Percentiles rank a stretch among this genome's conserved stretches.
Evolutionary conservation across 805 yeast species (phyloP).

Genomic region (Candida nanaspora): DNA sequence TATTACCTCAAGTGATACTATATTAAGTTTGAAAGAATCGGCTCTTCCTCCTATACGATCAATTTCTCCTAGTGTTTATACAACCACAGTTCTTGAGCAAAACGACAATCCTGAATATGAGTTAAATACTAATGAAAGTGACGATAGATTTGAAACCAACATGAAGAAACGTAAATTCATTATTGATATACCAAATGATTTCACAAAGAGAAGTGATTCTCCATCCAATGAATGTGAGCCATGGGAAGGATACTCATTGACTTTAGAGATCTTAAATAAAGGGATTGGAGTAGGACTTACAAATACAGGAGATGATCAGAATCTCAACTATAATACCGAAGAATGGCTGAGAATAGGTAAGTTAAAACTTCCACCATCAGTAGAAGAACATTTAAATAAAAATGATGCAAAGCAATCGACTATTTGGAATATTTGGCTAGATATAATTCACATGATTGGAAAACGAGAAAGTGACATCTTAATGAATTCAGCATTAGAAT

Average conservation of each 20-base stretch:
- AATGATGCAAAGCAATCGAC: constrained; percentile 11
- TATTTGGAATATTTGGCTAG: constrained; percentile 21
- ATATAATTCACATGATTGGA: constrained; percentile 9
- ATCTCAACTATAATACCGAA: constrained; percentile 20
- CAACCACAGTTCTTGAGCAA: too few species aligned
- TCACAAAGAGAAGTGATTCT: too few species aligned
- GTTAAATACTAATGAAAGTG: too few species aligned
- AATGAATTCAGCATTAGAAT: constrained; percentile 12
- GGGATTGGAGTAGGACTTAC: constrained; percentile 14
- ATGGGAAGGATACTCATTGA: constrained; percentile 21
- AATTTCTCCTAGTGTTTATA: too few species aligned
- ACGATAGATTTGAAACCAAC: too few species aligned
- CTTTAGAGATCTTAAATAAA: constrained; percentile 16
- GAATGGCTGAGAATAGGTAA: constrained; percentile 16
- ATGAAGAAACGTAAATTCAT: too few species aligned
- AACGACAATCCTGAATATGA: too few species aligned
- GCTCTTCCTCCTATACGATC: too few species aligned
- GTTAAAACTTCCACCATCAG: not conserved
- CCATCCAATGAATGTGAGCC: constrained; percentile 5
- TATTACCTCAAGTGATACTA: not conserved
- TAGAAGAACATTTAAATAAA: constrained; percentile 4
- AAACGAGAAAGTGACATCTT: constrained; percentile 16
- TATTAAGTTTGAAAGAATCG: too few species aligned
- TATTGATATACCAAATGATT: too few species aligned
- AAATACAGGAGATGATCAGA: constrained; percentile 11